Percentiles rank a stretch among this genome's conserved stretches.
phyloP scores from a whole-genome alignment of 2,329 filamentous ascomycete genomes.

The Remersonia thermophila region DNA sequence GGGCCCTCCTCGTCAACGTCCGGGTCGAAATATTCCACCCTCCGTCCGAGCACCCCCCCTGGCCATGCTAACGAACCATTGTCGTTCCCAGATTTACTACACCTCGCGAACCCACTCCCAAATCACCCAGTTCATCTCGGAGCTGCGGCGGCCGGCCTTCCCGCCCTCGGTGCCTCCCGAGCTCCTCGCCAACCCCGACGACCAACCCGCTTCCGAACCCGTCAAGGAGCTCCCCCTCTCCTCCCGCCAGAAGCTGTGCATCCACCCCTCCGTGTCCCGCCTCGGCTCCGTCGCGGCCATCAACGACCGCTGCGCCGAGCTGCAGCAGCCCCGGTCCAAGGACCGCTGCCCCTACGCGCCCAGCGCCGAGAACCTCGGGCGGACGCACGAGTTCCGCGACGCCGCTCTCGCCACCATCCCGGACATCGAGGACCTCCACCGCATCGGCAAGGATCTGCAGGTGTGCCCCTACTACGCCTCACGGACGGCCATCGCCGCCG shows the following conservation, averaged over 20 bases:
- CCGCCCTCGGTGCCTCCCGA: conserved; percentile 53
- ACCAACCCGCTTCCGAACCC: conserved; percentile 32
- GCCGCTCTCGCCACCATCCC: conserved; percentile 70
- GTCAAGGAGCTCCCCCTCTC: conserved; percentile 76
- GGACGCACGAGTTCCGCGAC: conserved; percentile 74
- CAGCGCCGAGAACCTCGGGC: conserved; percentile 57
- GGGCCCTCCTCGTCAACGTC: too few species aligned
- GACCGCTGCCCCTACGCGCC: conserved; percentile 68
- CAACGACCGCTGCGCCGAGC: conserved; percentile 82
- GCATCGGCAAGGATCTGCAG: conserved; percentile 62
- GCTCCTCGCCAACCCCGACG: conserved; percentile 10
- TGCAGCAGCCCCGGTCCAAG: conserved; percentile 62
- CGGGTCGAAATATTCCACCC: too few species aligned
- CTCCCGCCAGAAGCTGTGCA: conserved; percentile 78
- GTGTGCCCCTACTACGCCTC: conserved; percentile 98
- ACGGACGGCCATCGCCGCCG: conserved; percentile 63
- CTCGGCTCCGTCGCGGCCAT: conserved; percentile 66
- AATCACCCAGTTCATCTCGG: conserved; percentile 73
- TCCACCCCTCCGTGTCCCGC: conserved; percentile 68
- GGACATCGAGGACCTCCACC: conserved; percentile 84
- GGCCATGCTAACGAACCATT: too few species aligned
- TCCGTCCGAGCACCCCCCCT: too few species aligned
- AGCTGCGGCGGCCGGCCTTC: conserved; percentile 66
- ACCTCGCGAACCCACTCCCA: conserved; percentile 91
- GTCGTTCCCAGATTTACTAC: conserved; percentile 56